These are phyloP conservation scores for Sporothrix luriei DNA, from an alignment of 2,329 filamentous ascomycete genomes.

Conservation along the genomic window DNA sequence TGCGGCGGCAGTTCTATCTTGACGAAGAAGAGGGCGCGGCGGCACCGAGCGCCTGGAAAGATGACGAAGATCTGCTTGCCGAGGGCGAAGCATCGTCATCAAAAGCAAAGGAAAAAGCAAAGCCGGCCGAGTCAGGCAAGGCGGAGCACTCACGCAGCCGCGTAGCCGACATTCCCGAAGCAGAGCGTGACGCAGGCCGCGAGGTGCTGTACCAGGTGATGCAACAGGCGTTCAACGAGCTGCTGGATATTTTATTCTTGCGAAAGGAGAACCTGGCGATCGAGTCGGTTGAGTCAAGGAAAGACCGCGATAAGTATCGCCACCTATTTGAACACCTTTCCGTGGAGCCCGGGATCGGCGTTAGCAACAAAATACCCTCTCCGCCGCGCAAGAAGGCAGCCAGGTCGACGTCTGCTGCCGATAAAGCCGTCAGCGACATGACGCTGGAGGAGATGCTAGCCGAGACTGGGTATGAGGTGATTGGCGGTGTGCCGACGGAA, in stretches of 20 bases:
- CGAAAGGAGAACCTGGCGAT: slow-evolving; percentile 75
- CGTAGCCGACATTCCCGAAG: slow-evolving; percentile 76
- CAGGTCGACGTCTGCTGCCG: slow-evolving; percentile 28
- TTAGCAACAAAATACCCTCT: background rate
- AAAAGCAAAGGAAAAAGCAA: slow-evolving; percentile 56
- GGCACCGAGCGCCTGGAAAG: slow-evolving; percentile 65
- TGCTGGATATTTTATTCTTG: slow-evolving; percentile 85
- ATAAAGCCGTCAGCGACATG: slow-evolving; percentile 40
- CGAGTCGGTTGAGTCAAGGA: slow-evolving; percentile 64
- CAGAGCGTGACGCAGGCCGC: slow-evolving; percentile 79
- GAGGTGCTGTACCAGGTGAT: slow-evolving; percentile 90
- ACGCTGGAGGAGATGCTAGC: slow-evolving; percentile 49
- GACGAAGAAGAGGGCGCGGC: slow-evolving; percentile 79
- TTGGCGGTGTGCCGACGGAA: slow-evolving; percentile 36
- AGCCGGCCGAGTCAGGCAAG: slow-evolving; percentile 42
- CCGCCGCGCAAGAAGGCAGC: background rate
- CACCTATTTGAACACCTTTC: slow-evolving; percentile 52
- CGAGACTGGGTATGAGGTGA: slow-evolving; percentile 51
- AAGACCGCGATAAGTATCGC: slow-evolving; percentile 60
- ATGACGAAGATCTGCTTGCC: slow-evolving; percentile 60
- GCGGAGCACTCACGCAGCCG: slow-evolving; percentile 61
- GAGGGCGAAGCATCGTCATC: slow-evolving; percentile 67
- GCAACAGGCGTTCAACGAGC: slow-evolving; percentile 89
- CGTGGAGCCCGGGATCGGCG: slow-evolving; percentile 36
- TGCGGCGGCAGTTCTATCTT: slow-evolving; percentile 75